These are phyloP conservation scores for Fusarium paranaense DNA, from an alignment of 2,329 filamentous ascomycete genomes.

Conservation along the genomic window DNA sequence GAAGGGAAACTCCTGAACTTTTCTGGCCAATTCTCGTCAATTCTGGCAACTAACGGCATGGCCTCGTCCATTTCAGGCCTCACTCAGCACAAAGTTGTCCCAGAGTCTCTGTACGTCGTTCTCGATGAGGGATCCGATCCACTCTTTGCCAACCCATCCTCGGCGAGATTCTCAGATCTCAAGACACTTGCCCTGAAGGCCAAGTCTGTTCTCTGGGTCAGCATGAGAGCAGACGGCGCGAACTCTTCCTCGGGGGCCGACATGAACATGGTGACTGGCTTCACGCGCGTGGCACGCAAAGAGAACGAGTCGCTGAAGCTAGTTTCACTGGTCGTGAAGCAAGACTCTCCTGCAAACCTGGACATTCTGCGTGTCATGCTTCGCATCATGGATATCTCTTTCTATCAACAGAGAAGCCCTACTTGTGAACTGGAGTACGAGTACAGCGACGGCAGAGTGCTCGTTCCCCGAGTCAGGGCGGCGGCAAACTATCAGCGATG, in stretches of 20 bases:
- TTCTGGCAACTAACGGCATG: not conserved
- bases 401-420: slow-evolving; percentile 5
- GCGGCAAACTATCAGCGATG: not conserved
- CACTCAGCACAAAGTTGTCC: accelerated
- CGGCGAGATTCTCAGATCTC: not conserved
- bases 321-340: slow-evolving; percentile 3
- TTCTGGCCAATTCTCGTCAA: slow-evolving; percentile 1
- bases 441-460: slow-evolving; percentile 1
- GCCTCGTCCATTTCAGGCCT: not conserved
- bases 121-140: not conserved
- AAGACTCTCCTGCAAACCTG: not conserved
- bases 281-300: not conserved
- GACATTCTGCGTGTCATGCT: slow-evolving; percentile 7
- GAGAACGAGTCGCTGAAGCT: not conserved
- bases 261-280: not conserved
- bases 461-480: not conserved
- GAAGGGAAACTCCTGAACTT: not conserved
- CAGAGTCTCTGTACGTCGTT: slow-evolving; percentile 8
- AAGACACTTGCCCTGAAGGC: not conserved
- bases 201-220: slow-evolving; percentile 13
- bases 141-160: accelerated
- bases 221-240: not conserved
- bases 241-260: not conserved
- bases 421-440: slow-evolving; percentile 18
- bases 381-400: slow-evolving; percentile 8